These are phyloP conservation scores for Sporothrix pallida DNA, from an alignment of 2,329 filamentous ascomycete genomes.

Conservation along the genomic window DNA sequence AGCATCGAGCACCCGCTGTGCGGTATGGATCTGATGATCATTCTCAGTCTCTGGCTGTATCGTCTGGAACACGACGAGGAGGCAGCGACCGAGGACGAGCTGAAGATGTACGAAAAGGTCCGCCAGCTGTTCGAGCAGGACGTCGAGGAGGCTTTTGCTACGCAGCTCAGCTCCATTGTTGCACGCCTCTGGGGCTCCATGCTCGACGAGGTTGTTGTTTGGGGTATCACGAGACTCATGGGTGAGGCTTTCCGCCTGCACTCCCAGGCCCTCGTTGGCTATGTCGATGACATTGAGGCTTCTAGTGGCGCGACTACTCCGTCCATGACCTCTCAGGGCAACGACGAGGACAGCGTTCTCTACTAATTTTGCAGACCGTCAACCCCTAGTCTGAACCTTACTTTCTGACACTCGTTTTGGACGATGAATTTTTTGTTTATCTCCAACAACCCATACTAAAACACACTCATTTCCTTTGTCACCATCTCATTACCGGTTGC, in stretches of 20 bases:
- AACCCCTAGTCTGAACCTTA: slow-evolving; percentile 40
- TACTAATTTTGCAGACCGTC: slow-evolving; percentile 54
- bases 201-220: slow-evolving; percentile 97
- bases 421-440: not conserved
- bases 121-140: slow-evolving; percentile 91
- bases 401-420: slow-evolving; percentile 10
- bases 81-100: slow-evolving; percentile 80
- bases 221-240: slow-evolving; percentile 96
- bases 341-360: slow-evolving; percentile 70
- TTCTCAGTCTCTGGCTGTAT: slow-evolving; percentile 97
- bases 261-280: slow-evolving; percentile 90
- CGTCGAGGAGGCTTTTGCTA: slow-evolving; percentile 77
- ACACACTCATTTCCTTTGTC: slow-evolving; percentile 46
- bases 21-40: slow-evolving; percentile 96
- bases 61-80: slow-evolving; percentile 99
- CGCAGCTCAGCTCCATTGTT: slow-evolving; percentile 92
- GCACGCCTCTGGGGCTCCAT: slow-evolving; percentile 96
- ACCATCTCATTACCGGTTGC: slow-evolving; percentile 43
- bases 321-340: slow-evolving; percentile 74
- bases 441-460: slow-evolving; percentile 30
- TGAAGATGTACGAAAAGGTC: slow-evolving; percentile 90
- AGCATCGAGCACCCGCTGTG: slow-evolving; percentile 97
- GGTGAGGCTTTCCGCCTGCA: slow-evolving; percentile 98
- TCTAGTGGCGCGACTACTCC: slow-evolving; percentile 73
- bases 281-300: slow-evolving; percentile 81